Conservation (phyloP, 2,329 filamentous ascomycete genomes). For the Coniochaeta pulveracea region DNA sequence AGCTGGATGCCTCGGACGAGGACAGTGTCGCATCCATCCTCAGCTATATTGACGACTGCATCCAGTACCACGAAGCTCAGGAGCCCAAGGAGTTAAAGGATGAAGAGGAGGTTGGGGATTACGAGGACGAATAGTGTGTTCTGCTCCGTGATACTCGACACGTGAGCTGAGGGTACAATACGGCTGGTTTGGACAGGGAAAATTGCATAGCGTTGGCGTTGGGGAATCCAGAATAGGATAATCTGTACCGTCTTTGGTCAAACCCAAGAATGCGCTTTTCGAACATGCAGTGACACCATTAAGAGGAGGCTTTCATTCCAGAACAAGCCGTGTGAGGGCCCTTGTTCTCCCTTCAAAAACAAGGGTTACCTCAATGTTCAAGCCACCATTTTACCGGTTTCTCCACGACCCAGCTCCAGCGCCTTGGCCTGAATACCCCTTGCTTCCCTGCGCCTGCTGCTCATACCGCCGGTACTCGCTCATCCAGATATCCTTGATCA, state of each 20-base stretch:
- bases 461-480: slow-evolving; percentile 47
- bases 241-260: too few species aligned
- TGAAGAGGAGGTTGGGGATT: slow-evolving; percentile 35
- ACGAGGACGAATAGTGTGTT: slow-evolving; percentile 23
- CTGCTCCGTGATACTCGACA: not conserved
- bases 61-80: slow-evolving; percentile 87
- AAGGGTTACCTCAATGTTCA: too few species aligned
- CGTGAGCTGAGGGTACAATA: not conserved
- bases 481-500: slow-evolving; percentile 43
- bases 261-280: too few species aligned
- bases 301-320: too few species aligned
- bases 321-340: too few species aligned
- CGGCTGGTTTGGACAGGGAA: not conserved
- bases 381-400: slow-evolving; percentile 1
- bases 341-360: too few species aligned
- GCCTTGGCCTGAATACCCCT: not conserved
- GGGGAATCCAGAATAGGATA: too few species aligned
- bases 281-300: too few species aligned
- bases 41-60: slow-evolving; percentile 89
- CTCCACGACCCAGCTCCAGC: not conserved
- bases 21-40: slow-evolving; percentile 77
- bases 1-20: slow-evolving; percentile 81
- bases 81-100: slow-evolving; percentile 76
- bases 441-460: slow-evolving; percentile 21
- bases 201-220: slow-evolving; percentile 33